Conservation (phyloP, 805 yeast genomes). For the Yamadazyma scolyti region DNA sequence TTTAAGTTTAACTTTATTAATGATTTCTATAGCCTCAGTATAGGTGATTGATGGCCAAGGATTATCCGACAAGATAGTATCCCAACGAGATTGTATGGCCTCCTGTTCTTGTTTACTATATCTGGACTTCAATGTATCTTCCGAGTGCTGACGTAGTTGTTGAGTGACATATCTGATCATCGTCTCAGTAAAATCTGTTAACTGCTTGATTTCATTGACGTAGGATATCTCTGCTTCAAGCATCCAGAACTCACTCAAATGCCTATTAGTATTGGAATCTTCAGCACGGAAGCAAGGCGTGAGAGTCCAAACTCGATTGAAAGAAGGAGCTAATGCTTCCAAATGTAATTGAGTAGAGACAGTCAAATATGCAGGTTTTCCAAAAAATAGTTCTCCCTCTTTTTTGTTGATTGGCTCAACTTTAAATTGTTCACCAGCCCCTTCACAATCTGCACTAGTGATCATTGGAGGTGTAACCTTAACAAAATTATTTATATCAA, state of each 20-base stretch:
- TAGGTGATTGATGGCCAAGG: conserved; percentile 75
- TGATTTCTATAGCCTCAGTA: conserved; percentile 62
- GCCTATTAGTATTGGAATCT: conserved; percentile 84
- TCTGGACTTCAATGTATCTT: conserved; percentile 32
- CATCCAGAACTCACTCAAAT: conserved; percentile 96
- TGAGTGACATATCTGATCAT: conserved; percentile 56
- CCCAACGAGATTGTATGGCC: conserved; percentile 55
- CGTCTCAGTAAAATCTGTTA: conserved; percentile 63
- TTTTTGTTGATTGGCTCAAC: conserved; percentile 33
- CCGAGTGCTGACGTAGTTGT: conserved; percentile 5
- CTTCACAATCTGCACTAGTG: conserved; percentile 93
- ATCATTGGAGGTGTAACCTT: conserved; percentile 85
- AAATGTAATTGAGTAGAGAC: conserved; percentile 92
- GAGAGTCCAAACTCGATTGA: conserved; percentile 81
- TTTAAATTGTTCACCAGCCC: conserved; percentile 88
- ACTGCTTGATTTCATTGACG: conserved; percentile 50
- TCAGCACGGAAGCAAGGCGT: conserved; percentile 96
- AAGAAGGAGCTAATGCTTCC: conserved; percentile 72
- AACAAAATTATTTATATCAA: conserved; percentile 49
- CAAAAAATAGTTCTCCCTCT: conserved; percentile 47
- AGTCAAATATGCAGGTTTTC: conserved; percentile 65
- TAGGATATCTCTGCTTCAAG: conserved; percentile 86
- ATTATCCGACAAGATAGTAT: conserved; percentile 34
- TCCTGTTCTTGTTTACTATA: conserved; percentile 35
- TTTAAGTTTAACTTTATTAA: conserved; percentile 26